phyloP scores from a whole-genome alignment of 2,329 filamentous ascomycete genomes.

The Oidium heveae region DNA sequence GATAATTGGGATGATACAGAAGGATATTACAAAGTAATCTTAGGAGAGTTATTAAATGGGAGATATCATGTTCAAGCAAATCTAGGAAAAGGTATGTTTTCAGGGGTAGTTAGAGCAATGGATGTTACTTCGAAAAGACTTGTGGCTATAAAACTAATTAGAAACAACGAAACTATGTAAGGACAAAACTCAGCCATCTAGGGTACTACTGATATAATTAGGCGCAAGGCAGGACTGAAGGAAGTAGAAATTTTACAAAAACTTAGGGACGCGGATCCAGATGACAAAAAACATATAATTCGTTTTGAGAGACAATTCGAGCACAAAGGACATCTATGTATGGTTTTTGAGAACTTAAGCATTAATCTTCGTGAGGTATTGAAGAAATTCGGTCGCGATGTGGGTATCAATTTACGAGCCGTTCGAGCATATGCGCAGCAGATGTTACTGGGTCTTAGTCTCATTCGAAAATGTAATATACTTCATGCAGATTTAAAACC shows the following conservation, averaged over 20 bases:
- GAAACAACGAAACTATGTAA: conserved; percentile 76
- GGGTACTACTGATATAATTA: conserved; percentile 11
- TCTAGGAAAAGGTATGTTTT: conserved; percentile 87
- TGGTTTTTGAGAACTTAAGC: conserved; percentile 87
- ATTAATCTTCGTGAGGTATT: conserved; percentile 84
- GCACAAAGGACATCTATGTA: conserved; percentile 83
- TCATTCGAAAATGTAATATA: conserved; percentile 79
- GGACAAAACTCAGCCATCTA: conserved; percentile 2
- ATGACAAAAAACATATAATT: conserved; percentile 79
- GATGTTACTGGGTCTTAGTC: conserved; percentile 70
- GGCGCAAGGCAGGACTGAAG: conserved; percentile 68
- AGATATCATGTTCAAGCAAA: conserved; percentile 75
- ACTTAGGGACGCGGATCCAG: conserved; percentile 60
- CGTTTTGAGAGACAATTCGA: conserved; percentile 72
- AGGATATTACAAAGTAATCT: conserved; percentile 87
- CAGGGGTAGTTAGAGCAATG: conserved; percentile 71
- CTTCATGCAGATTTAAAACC: conserved; percentile 93
- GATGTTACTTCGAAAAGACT: conserved; percentile 48
- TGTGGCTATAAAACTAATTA: conserved; percentile 96
- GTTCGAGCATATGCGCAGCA: conserved; percentile 80
- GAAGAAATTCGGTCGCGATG: conserved; percentile 85
- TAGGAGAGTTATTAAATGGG: conserved; percentile 69
- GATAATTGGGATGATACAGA: conserved; percentile 88
- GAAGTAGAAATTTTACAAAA: conserved; percentile 85
- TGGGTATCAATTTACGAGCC: conserved; percentile 72